Evolutionary conservation across 768 basidiomycete species (phyloP), one percentile per base, ranked within the genome.

Genomic region (Arthromyces matolae): DNA sequence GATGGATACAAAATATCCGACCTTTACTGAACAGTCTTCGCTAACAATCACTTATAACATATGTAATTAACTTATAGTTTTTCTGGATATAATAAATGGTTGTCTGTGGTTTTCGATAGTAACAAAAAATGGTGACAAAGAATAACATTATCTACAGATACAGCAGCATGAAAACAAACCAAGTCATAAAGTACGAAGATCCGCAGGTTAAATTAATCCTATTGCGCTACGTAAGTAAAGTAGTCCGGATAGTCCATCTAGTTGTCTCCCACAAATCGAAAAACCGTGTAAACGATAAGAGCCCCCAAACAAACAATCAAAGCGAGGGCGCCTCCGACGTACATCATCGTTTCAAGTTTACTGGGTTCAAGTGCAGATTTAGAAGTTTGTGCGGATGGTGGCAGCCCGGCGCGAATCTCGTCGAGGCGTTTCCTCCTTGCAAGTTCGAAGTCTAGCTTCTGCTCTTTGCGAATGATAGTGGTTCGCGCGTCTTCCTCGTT

Each of bases 401-500:
- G 20, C 22, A 52, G 9, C 18, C 57, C 59, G 18, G 58, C 55
- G 10, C 60, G 52, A 16, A 67, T 42, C 16, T 60, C 56, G 46
- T 65, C 65, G 4, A 65, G 36, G 8, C 67, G 65, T 43, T 60
- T 60, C 52, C 61, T 63, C 49, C 57, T 60, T 12, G 59, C 49
- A n/a, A 70, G 59, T 31, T 63, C 66, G 4, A 64, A 53, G 18
- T 75, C 71, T 42, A 68, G 66, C 53, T 73, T 64, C 53, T 80
- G 69, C 53, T 79, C 71, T 31, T 63, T 46, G 25, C 70, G 58
- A 28, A 78, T 65, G 23, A 87, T 71, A 3, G 64, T 64, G 2
- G 81, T 72, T 14, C 88, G 81, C 12, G 80, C 72, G 62, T 89
- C 86, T 20, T 58, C 36, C 2, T 71, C 59, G 61, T 84, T 68